These are phyloP conservation scores for Wickerhamomyces pijperi DNA, from an alignment of 805 yeast genomes.

Conservation along the genomic window DNA sequence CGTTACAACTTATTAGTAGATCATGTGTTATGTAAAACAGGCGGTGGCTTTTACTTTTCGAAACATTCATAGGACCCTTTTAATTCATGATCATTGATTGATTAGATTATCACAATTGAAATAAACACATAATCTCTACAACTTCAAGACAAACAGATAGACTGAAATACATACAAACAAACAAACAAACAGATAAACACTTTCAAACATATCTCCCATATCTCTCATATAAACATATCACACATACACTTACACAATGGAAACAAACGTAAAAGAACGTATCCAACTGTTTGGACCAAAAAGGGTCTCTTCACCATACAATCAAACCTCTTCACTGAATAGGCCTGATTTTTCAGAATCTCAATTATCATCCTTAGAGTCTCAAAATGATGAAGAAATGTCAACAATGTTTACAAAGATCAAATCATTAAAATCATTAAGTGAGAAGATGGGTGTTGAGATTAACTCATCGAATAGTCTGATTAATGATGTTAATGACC, in stretches of 20 bases:
- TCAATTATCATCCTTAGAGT: slow-evolving; percentile 47
- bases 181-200: too few relatives aligned
- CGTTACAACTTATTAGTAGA: too few relatives aligned
- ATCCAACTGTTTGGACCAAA: not conserved
- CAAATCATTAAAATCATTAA: slow-evolving; percentile 40
- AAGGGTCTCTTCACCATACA: slow-evolving; percentile 31
- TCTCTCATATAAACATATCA: not conserved
- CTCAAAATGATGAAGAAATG: slow-evolving; percentile 54
- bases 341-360: slow-evolving; percentile 36
- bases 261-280: not conserved
- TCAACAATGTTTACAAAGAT: slow-evolving; percentile 44
- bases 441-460: slow-evolving; percentile 53
- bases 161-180: too few relatives aligned
- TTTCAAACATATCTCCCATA: too few relatives aligned
- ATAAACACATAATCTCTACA: too few relatives aligned
- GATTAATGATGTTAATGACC: slow-evolving; percentile 29
- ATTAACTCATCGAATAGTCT: slow-evolving; percentile 41
- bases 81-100: too few relatives aligned
- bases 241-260: not conserved
- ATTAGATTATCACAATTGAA: too few relatives aligned
- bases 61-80: too few relatives aligned
- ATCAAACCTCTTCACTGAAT: slow-evolving; percentile 1
- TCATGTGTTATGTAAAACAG: too few relatives aligned
- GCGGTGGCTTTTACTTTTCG: too few relatives aligned
- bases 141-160: too few relatives aligned